Evolutionary conservation across 2,329 filamentous ascomycete species (phyloP).

Genomic region (Diplodia mutila): DNA sequence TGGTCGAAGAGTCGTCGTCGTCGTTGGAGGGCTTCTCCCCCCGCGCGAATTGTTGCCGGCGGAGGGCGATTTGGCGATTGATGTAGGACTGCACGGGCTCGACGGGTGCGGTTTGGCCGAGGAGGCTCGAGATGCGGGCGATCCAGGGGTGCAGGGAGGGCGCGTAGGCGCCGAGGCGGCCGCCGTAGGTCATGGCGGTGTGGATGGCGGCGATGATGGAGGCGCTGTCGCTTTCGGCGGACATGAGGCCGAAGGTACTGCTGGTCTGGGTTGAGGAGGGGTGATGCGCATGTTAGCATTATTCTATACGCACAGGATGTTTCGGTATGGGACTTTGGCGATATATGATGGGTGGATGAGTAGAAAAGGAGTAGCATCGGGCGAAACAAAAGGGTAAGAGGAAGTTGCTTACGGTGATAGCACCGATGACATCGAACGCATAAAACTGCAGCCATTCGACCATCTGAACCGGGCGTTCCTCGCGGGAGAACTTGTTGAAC

Average conservation of each 20-base stretch:
- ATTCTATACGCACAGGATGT: too few relatives aligned
- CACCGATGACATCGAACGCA: conserved; percentile 48
- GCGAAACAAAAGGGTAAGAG: not conserved
- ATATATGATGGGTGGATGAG: conserved; percentile 36
- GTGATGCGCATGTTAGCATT: conserved; percentile 27
- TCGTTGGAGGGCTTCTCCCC: not conserved
- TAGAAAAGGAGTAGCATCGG: too few relatives aligned
- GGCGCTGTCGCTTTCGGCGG: conserved; percentile 35
- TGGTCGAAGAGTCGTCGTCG: conserved; percentile 39
- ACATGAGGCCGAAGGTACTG: conserved; percentile 34
- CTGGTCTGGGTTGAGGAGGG: conserved; percentile 35
- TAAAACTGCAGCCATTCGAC: conserved; percentile 40
- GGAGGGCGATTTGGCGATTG: conserved; percentile 29
- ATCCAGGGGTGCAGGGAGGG: not conserved
- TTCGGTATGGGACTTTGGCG: too few relatives aligned
- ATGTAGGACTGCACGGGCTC: conserved; percentile 35
- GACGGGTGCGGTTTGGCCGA: conserved; percentile 25
- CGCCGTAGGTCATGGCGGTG: not conserved
- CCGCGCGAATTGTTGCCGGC: conserved; percentile 34
- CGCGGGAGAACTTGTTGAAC: conserved; percentile 30
- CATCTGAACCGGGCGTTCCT: conserved; percentile 31
- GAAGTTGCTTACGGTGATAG: conserved; percentile 28
- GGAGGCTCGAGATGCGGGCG: conserved; percentile 29
- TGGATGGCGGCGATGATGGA: conserved; percentile 5
- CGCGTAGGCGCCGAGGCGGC: not conserved